Conservation (phyloP, 768 basidiomycete species). For the Agaricus sinodeliciosus region DNA sequence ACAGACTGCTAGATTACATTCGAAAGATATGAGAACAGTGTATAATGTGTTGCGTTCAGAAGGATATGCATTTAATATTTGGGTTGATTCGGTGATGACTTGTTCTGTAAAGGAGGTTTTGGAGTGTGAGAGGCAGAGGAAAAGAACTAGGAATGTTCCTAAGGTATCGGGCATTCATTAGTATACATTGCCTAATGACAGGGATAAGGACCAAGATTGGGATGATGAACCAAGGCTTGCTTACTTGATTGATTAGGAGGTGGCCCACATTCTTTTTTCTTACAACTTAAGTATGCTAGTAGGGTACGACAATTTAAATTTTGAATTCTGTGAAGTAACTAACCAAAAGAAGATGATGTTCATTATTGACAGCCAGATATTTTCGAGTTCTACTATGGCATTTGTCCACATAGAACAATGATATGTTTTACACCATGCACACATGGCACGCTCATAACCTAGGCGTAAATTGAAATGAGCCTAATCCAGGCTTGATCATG, state of each 20-base stretch:
- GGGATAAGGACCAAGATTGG: background rate
- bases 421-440: too few species aligned
- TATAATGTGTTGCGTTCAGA: background rate
- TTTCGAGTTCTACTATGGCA: too few species aligned
- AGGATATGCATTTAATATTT: conserved; percentile 1
- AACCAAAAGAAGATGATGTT: too few species aligned
- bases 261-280: too few species aligned
- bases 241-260: background rate
- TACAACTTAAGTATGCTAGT: too few species aligned
- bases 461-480: too few species aligned
- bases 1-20: background rate
- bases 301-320: too few species aligned
- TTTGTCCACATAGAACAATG: too few species aligned
- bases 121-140: background rate
- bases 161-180: background rate
- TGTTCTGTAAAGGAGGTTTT: background rate
- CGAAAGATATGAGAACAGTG: background rate
- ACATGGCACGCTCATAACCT: too few species aligned
- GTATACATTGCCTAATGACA: background rate
- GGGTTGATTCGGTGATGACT: background rate
- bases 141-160: background rate
- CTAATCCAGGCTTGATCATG: too few species aligned
- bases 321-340: too few species aligned
- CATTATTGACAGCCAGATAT: too few species aligned
- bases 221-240: background rate